Conservation (phyloP, 202 grass and related monocot species). For the Saccharum hybrid region DNA sequence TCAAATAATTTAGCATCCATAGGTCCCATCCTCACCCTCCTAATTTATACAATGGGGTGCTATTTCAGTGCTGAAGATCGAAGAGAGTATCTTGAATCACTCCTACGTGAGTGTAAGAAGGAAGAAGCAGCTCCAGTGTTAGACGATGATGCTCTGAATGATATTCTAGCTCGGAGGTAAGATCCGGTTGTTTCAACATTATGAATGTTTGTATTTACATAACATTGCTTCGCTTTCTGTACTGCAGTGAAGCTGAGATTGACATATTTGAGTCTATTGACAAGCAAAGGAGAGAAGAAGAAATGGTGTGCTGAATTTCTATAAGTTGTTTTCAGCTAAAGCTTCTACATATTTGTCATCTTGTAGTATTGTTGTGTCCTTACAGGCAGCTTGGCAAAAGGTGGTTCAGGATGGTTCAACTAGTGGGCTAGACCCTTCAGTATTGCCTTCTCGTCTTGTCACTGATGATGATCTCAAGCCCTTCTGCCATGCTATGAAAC, state of each 20-base stretch:
- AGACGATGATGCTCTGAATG: constrained; percentile 94
- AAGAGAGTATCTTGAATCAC: constrained; percentile 95
- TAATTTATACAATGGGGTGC: constrained; percentile 30
- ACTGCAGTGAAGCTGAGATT: constrained; percentile 92
- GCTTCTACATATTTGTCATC: background rate
- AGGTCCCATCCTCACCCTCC: background rate
- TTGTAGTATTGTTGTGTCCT: constrained; percentile 38
- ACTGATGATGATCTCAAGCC: constrained; percentile 83
- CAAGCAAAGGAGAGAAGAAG: constrained; percentile 87
- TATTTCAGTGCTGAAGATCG: constrained; percentile 94
- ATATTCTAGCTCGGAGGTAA: constrained; percentile 93
- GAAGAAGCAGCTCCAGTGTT: constrained; percentile 94
- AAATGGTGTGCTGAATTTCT: constrained; percentile 60
- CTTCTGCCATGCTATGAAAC: constrained; percentile 91
- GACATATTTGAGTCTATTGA: constrained; percentile 96
- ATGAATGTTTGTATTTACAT: constrained; percentile 17
- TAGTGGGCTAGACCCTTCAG: constrained; percentile 54
- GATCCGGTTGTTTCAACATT: constrained; percentile 15
- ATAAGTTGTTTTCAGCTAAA: constrained; percentile 26
- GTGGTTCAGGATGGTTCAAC: constrained; percentile 66
- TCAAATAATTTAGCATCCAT: constrained; percentile 8
- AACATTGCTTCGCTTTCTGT: constrained; percentile 21
- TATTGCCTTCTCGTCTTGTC: constrained; percentile 87
- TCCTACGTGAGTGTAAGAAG: constrained; percentile 95
- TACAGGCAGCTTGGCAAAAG: constrained; percentile 75